Conservation (phyloP, 2,329 filamentous ascomycete species). For the Shiraia bambusicola region DNA sequence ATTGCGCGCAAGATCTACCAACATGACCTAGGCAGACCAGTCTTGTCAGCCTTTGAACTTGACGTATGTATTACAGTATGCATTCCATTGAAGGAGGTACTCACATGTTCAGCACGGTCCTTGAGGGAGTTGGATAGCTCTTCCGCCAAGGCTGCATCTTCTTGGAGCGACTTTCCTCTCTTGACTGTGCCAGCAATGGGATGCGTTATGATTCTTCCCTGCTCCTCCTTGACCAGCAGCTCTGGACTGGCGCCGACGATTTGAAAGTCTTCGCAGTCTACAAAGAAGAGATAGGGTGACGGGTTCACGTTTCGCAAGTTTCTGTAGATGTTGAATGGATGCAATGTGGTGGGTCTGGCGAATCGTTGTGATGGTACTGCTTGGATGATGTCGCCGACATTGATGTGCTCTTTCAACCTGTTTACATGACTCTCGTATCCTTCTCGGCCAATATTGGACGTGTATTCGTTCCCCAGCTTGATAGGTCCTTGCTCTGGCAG, state of each 20-base stretch:
- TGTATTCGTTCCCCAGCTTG: conserved; percentile 72
- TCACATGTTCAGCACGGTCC: conserved; percentile 59
- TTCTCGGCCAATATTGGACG: conserved; percentile 83
- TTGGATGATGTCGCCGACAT: conserved; percentile 92
- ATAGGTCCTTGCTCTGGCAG: conserved; percentile 77
- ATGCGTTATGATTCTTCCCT: conserved; percentile 87
- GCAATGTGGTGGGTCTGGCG: conserved; percentile 81
- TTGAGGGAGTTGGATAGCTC: conserved; percentile 80
- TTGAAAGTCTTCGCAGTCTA: conserved; percentile 88
- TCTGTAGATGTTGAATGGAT: conserved; percentile 98
- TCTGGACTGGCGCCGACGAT: conserved; percentile 95
- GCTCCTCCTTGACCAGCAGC: conserved; percentile 87
- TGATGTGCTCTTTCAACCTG: conserved; percentile 85
- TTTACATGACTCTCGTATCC: conserved; percentile 93
- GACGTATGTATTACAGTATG: too few relatives aligned
- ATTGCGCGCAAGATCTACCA: conserved; percentile 93
- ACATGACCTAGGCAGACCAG: conserved; percentile 97
- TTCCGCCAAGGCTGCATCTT: conserved; percentile 77
- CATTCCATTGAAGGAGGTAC: conserved; percentile 11
- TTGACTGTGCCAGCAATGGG: conserved; percentile 96
- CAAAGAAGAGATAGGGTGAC: conserved; percentile 94
- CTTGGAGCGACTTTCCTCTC: conserved; percentile 75
- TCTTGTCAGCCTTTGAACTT: conserved; percentile 61
- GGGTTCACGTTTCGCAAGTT: conserved; percentile 97
- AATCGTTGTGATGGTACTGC: conserved; percentile 94